Percentiles rank a stretch among this genome's conserved stretches.
phyloP scores from a whole-genome alignment of 1,284 basidiomycete species.

The Stereum hirsutum region DNA sequence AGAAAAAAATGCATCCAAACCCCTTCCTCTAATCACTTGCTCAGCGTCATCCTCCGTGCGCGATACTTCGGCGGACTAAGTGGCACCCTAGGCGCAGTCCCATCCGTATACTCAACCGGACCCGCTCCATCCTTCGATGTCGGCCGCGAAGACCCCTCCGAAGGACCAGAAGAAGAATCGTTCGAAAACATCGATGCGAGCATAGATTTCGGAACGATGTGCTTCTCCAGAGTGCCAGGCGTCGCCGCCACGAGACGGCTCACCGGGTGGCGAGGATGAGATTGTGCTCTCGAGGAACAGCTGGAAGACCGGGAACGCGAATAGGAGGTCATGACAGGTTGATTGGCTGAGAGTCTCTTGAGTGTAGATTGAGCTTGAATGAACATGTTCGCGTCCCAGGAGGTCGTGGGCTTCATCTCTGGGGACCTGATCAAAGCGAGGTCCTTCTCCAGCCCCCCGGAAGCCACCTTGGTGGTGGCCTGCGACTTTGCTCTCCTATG shows the following conservation, averaged over 20 bases:
- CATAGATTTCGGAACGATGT: conserved; percentile 1
- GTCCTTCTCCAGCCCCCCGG: neutral
- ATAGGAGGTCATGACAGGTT: neutral
- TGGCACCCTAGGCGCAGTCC: neutral
- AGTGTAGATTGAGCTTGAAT: neutral
- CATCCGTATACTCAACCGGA: neutral
- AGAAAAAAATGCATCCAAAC: no score
- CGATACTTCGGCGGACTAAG: conserved; percentile 1
- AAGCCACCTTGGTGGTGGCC: neutral
- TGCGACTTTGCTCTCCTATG: neutral
- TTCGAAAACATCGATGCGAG: conserved; percentile 3
- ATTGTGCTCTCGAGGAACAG: no score
- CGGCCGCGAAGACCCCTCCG: no score
- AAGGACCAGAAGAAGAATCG: neutral
- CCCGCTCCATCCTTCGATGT: no score
- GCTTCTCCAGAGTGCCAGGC: neutral
- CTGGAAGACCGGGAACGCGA: neutral
- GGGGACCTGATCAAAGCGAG: neutral
- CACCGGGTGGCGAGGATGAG: neutral
- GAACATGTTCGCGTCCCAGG: neutral
- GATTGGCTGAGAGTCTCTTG: neutral
- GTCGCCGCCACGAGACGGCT: neutral
- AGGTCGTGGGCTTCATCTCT: neutral
- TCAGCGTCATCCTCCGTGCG: neutral
- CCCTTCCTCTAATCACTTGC: no score